Evolutionary conservation across 179 eudicot species (phyloP).

Genomic region (Camellia oleifera): DNA sequence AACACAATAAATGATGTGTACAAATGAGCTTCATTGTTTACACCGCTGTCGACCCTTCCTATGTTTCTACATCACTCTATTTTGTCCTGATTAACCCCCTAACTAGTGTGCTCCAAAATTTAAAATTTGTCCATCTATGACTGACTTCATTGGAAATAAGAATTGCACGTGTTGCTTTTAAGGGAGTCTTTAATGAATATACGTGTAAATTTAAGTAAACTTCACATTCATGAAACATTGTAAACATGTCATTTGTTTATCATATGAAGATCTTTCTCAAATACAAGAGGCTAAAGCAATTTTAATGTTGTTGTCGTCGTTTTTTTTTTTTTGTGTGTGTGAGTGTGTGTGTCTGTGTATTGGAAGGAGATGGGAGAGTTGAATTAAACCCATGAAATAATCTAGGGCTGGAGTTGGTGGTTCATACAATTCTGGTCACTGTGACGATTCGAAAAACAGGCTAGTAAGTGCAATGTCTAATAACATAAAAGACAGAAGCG

Average conservation of each 20-base stretch:
- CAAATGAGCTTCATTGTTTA: background rate
- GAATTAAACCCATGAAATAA: background rate
- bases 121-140: background rate
- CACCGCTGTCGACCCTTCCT: background rate
- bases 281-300: background rate
- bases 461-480: too few relatives aligned
- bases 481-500: too few relatives aligned
- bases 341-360: too few relatives aligned
- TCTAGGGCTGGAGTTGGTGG: background rate
- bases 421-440: too few relatives aligned
- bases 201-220: background rate
- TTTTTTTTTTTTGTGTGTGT: too few relatives aligned
- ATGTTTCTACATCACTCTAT: background rate
- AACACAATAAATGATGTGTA: background rate
- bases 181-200: background rate
- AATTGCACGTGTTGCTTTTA: background rate
- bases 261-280: background rate
- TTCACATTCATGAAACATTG: background rate
- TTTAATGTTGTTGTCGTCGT: background rate
- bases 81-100: background rate
- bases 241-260: background rate
- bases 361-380: too few relatives aligned
- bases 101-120: background rate
- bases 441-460: too few relatives aligned
- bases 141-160: background rate